Evolutionary conservation across 2,329 filamentous ascomycete genomes (phyloP).

Genomic region (Hymenoscyphus fraxineus): DNA sequence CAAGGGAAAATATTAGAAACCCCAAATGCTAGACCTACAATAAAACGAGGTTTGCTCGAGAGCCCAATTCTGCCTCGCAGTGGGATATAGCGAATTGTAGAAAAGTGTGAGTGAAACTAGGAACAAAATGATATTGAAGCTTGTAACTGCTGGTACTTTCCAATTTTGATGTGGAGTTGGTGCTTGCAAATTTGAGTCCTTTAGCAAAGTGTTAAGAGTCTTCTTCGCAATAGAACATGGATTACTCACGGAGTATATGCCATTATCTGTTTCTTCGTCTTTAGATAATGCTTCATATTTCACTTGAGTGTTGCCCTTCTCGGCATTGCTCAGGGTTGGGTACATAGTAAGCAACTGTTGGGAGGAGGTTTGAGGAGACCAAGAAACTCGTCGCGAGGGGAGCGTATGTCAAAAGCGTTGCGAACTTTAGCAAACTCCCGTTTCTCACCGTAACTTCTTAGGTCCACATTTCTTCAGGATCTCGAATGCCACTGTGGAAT

Average conservation of each 20-base stretch:
- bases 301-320: not conserved
- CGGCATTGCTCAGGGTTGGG: not conserved
- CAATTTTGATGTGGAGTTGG: not conserved
- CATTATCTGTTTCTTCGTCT: not conserved
- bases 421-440: no score
- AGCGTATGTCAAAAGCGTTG: no score
- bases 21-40: not conserved
- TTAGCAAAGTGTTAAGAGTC: not conserved
- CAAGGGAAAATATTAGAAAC: not conserved
- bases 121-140: constrained; percentile 1
- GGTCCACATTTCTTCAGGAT: no score
- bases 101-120: not conserved
- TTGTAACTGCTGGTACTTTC: not conserved
- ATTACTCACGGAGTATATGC: not conserved
- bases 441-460: no score
- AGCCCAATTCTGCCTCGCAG: not conserved
- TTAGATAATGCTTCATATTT: not conserved
- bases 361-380: not conserved
- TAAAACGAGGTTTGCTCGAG: constrained; percentile 5
- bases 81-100: not conserved
- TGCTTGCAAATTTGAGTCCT: not conserved
- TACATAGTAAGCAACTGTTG: not conserved
- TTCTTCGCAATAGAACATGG: not conserved
- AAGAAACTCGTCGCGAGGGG: no score
- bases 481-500: not conserved